Base-by-base conservation (phyloP, 805 yeast genomes). In the Blastobotrys muscicola region DNA sequence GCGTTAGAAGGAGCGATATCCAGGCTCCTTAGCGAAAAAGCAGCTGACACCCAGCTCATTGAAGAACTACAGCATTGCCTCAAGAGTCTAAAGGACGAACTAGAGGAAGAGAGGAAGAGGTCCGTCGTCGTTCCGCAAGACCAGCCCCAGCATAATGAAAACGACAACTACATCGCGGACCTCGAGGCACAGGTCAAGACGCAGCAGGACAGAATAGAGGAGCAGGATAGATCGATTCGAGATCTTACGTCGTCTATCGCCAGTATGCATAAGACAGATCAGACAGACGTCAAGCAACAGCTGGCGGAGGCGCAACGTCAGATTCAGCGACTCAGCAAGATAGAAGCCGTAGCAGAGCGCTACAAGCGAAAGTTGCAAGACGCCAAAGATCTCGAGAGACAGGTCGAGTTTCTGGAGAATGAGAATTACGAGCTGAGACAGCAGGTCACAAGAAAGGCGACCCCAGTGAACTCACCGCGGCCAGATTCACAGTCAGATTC, bases 1-100 rank as follows among this genome's bases (percentile, higher is more conserved):
- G 40, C 33, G 2, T 30, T 45, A n/a, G 51, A 48, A 23, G 44
- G 43, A 37, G 47, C 40, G 29, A 33, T 48, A 5, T 46, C 49
- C 3, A 36, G 44, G 39, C 29, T 45, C 9, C 31, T 48, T 6
- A 15, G 26, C 20, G 44, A 47, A 8, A 11, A 41, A 10, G 49
- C 45, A 34, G 12, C 26, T 1, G 10, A 5, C 37, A 33, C 33
- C 14, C 23, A 15, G 36, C 31, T 32, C 34, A 29, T 36, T 10
- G 39, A 36, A 20, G 45, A 44, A 34, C 30, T 44, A 16, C 23
- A 8, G 23, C 35, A 44, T 31, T 32, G 23, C 8, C 20, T 42
- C 38, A 20, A 20, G 26, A 20, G 26, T 20, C 26, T 20, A 4
- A 4, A 6, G 26, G 33, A 31, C 11, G 10, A 16, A 9, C 36